Evolutionary conservation across 2,329 filamentous ascomycete species (phyloP).

Genomic region (Huntiella omanensis): DNA sequence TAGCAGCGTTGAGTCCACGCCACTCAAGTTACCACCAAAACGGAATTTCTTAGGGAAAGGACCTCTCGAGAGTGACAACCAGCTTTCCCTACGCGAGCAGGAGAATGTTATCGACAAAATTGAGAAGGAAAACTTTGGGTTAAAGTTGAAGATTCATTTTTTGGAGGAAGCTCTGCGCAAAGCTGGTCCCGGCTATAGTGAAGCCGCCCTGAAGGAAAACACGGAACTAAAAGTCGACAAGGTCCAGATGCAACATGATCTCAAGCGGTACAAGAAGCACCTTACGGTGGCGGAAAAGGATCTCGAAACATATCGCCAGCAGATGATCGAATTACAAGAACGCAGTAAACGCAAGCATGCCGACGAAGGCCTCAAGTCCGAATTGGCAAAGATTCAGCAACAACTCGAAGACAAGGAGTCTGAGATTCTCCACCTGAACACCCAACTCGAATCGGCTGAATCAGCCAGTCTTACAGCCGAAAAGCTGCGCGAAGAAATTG

Average conservation of each 20-base stretch:
- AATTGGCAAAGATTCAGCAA: slow-evolving; percentile 38
- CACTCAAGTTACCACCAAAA: slow-evolving; percentile 50
- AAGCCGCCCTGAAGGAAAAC: slow-evolving; percentile 80
- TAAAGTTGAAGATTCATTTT: slow-evolving; percentile 95
- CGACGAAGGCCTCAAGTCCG: slow-evolving; percentile 47
- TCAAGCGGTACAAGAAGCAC: slow-evolving; percentile 71
- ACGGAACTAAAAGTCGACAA: slow-evolving; percentile 89
- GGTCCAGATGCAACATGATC: slow-evolving; percentile 72
- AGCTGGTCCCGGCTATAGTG: slow-evolving; percentile 73
- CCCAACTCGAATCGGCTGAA: slow-evolving; percentile 32
- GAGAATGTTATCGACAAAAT: slow-evolving; percentile 91
- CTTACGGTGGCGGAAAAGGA: slow-evolving; percentile 69
- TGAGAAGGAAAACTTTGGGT: slow-evolving; percentile 93
- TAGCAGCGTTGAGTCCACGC: slow-evolving; percentile 70
- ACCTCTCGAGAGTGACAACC: slow-evolving; percentile 67
- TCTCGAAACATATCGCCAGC: slow-evolving; percentile 63
- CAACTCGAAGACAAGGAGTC: slow-evolving; percentile 38
- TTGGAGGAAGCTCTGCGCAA: slow-evolving; percentile 80
- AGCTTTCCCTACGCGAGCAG: slow-evolving; percentile 81
- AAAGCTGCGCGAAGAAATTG: slow-evolving; percentile 53
- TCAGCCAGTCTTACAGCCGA: slow-evolving; percentile 7
- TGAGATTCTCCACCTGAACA: slow-evolving; percentile 41
- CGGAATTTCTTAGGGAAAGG: slow-evolving; percentile 39
- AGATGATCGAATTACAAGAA: slow-evolving; percentile 68
- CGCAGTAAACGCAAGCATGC: slow-evolving; percentile 58